Percentiles rank a stretch among this genome's conserved stretches.
These are phyloP conservation scores for Corymbia citriodora DNA, from an alignment of 441 rosid species.

Conservation along the genomic window DNA sequence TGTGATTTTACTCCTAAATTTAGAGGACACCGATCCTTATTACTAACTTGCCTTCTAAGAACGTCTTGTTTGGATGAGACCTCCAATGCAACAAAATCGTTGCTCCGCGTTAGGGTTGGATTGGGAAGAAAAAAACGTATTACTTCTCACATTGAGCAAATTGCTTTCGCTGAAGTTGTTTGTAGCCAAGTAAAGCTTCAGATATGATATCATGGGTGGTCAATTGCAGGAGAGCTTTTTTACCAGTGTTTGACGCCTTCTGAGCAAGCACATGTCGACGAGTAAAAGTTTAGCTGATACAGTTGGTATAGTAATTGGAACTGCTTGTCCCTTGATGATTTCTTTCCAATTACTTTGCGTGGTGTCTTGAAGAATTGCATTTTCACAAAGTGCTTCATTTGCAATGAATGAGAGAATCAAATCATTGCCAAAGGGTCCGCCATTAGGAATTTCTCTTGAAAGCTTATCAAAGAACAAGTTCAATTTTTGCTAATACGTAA, in stretches of 20 bases:
- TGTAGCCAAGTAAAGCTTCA: not conserved
- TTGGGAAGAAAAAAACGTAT: no score
- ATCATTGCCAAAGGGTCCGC: slow-evolving; percentile 16
- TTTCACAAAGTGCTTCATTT: slow-evolving; percentile 14
- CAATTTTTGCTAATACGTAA: not conserved
- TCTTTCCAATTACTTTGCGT: not conserved
- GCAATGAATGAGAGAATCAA: slow-evolving; percentile 8
- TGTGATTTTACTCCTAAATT: not conserved
- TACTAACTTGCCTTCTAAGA: not conserved
- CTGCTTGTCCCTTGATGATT: no score
- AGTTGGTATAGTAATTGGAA: no score
- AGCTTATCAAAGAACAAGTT: slow-evolving; percentile 22
- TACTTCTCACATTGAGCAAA: not conserved
- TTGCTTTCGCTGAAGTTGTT: not conserved
- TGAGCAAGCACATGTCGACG: no score
- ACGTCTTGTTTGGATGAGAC: not conserved
- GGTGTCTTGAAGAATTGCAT: not conserved
- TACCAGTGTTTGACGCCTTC: no score
- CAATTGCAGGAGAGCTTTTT: no score
- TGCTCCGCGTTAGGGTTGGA: not conserved
- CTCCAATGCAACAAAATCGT: not conserved
- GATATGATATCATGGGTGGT: no score
- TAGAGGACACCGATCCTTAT: not conserved
- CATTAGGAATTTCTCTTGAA: slow-evolving; percentile 21
- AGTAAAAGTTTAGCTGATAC: no score